Evolutionary conservation across 148 eudicot species (phyloP).

Genomic region (Vaccinium darrowii): DNA sequence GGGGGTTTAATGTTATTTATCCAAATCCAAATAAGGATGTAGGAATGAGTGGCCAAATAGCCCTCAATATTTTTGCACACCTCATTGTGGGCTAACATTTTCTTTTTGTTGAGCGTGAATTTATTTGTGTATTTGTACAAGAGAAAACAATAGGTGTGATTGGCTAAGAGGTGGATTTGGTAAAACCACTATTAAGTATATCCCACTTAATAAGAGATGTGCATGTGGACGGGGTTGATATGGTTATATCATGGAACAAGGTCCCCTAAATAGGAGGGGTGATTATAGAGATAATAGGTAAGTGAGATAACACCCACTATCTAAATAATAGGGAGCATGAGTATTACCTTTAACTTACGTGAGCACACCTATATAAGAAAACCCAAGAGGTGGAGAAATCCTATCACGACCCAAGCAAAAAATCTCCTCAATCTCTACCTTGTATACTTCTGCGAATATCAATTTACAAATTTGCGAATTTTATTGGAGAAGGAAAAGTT

Average conservation of each 20-base stretch:
- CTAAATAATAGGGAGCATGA: too few relatives aligned
- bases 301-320: background rate
- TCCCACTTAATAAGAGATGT: background rate
- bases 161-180: slow-evolving; percentile 6
- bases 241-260: background rate
- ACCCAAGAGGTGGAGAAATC: too few relatives aligned
- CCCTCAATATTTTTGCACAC: background rate
- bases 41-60: background rate
- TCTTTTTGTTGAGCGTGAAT: background rate
- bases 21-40: background rate
- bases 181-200: background rate
- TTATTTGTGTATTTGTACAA: background rate
- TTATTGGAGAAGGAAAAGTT: too few relatives aligned
- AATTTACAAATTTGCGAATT: too few relatives aligned
- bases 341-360: too few relatives aligned
- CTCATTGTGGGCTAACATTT: background rate
- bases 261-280: background rate
- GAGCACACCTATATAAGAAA: too few relatives aligned
- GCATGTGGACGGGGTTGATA: background rate
- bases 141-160: background rate
- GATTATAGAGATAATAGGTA: background rate
- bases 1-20: too few relatives aligned
- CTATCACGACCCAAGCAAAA: too few relatives aligned
- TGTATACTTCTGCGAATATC: too few relatives aligned
- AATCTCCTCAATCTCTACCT: too few relatives aligned